Evolutionary conservation across 2,329 filamentous ascomycete species (phyloP), one percentile per base, ranked within the genome.

Genomic region (Aspergillus ruber): DNA sequence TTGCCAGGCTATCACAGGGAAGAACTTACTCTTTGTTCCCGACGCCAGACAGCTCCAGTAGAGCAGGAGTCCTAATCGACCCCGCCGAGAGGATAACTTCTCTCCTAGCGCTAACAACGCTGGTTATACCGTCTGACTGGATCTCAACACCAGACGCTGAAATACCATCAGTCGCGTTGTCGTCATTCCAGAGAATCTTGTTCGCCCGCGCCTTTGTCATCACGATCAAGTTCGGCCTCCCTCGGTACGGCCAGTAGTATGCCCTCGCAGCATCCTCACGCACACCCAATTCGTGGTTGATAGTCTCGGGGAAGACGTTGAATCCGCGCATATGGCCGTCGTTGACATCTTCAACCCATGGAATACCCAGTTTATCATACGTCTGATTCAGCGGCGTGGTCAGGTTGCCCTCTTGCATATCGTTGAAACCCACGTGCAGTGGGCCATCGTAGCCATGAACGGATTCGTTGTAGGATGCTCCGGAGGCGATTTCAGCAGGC

Each of bases 21-120:
- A 20, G 3, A 18, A 39, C 36, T 39, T 18, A 39, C 36, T 42
- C 50, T 9, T 62, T 59, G 43, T 63, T 66, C 54, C 82, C 82
- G 32, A 85, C 69, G 0, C 82, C 82, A 0, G 80, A 84, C 1
- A 82, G 67, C 54, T 85, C 82, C 17, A 79, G 72, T n/a, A 81
- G 67, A 57, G 74, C 75, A 8, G 75, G 81, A 12, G 78, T 81
- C 56, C 74, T 75, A 38, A 79, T 65, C 15, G 75, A 74, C 0
- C 83, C 83, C 1, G 81, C 80, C 0, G 79, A 78, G 1, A 86
- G 61, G 40, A 86, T 74, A n/a, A 84, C 74, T 52, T 85, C 82
- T 47, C 65, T 65, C 32, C 54, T 58, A 54, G 58, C 68, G 12
- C 56, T 59, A n/a, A 61, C 52, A 13, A 56, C 47, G 13, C 41